Evolutionary conservation across 257 asterid genomes (phyloP), one percentile per base, ranked within the genome.

Genomic region (Rhazya stricta): DNA sequence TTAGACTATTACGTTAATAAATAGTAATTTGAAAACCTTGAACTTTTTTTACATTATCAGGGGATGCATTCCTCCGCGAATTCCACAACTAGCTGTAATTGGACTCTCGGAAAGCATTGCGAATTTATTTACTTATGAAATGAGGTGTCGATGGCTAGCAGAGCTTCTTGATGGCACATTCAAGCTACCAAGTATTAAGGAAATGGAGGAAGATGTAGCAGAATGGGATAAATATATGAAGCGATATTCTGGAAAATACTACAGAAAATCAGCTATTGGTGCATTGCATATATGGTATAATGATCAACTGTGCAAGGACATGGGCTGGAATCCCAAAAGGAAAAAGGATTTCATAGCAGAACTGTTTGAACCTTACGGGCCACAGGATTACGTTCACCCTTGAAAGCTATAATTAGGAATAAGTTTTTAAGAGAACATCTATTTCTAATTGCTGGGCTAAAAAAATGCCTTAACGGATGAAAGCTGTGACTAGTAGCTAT

Each of bases 231-330:
- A 72, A 16, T 81, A 74, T 81, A 80, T 79, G 77, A 87, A 83
- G 45, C 69, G 79, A 70, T 84, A 83, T 27, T 50, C 84, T 42
- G 80, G 80, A 15, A 78, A 74, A 25, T 72, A 78, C 80, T 81
- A 79, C 39, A 75, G 76, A 63, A 80, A 85, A 6, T 78, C 85
- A 11, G 81, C 87, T 78, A 45, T 89, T 21, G 86, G 74, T 30
- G 75, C 81, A 19, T 34, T 84, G 45, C 85, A 85, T 30, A 74
- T 87, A 69, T 89, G 90, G 86, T 83, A 78, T 68, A 81, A 82
- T 66, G 91, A 89, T 81, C 87, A 76, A 74, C 65, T 89, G 25
- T 89, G 88, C 46, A 83, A 71, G 77, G 94, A 89, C 73, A 87
- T 89, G 85, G 89, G 86, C 29, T 79, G 80, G 79, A 84, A 87